Conservation (phyloP, 441 rosid species). For the Adansonia rubrostipa region DNA sequence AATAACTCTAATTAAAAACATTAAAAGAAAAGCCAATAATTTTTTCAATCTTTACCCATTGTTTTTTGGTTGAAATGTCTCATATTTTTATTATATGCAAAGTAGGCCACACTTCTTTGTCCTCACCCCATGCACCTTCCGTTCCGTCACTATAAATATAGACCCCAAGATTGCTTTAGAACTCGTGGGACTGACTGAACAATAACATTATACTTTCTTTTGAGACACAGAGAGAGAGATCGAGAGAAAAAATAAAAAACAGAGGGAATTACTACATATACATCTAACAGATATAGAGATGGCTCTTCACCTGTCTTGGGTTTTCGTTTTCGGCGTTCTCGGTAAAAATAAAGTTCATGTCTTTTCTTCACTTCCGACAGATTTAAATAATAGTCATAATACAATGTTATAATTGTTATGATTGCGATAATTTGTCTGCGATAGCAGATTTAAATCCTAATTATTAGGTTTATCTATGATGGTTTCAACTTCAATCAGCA, state of each 20-base stretch:
- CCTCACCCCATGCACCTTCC: background rate
- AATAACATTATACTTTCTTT: background rate
- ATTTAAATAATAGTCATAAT: too few relatives aligned
- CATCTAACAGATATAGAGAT: conserved; percentile 28
- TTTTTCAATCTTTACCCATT: conserved; percentile 12
- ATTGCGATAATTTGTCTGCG: too few relatives aligned
- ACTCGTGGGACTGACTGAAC: too few relatives aligned
- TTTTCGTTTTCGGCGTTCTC: conserved; percentile 64
- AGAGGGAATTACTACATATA: conserved; percentile 11
- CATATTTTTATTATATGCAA: conserved; percentile 25
- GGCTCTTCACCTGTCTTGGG: conserved; percentile 56
- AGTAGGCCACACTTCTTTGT: conserved; percentile 23
- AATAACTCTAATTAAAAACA: too few relatives aligned
- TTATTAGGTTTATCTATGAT: background rate
- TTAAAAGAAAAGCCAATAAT: conserved; percentile 22
- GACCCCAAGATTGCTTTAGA: conserved; percentile 13
- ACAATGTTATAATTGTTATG: too few relatives aligned
- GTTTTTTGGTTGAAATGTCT: background rate
- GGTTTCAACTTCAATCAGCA: background rate
- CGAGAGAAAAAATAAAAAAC: background rate
- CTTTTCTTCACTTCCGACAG: too few relatives aligned
- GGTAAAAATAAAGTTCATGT: conserved; percentile 41
- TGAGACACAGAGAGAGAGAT: conserved; percentile 10
- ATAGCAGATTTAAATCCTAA: too few relatives aligned
- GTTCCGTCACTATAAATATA: conserved; percentile 43